Evolutionary conservation across 2,329 filamentous ascomycete genomes (phyloP).

Genomic region (Zalaria obscura): DNA sequence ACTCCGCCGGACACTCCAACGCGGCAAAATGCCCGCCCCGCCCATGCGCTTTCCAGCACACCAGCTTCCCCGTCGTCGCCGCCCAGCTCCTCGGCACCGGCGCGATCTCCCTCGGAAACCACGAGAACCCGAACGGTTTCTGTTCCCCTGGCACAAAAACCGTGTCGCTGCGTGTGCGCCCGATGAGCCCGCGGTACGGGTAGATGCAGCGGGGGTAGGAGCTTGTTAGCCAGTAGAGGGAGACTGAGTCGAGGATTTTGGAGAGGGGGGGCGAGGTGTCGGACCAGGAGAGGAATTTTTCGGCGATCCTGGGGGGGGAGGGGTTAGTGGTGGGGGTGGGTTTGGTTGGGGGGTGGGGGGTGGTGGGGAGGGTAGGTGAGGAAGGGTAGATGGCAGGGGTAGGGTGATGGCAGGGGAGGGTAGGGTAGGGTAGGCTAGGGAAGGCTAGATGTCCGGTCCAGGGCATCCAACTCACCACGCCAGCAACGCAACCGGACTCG

Average conservation of each 20-base stretch:
- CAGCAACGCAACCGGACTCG: slow-evolving; percentile 42
- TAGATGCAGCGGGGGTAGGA: slow-evolving; percentile 28
- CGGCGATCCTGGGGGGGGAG: slow-evolving; percentile 29
- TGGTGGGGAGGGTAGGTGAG: too few species aligned
- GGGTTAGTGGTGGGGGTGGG: too few species aligned
- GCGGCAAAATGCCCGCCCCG: slow-evolving; percentile 26
- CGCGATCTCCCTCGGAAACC: slow-evolving; percentile 27
- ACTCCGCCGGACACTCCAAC: slow-evolving; percentile 18
- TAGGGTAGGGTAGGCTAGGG: not conserved
- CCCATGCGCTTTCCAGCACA: slow-evolving; percentile 24
- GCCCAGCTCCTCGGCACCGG: slow-evolving; percentile 24
- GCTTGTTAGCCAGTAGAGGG: slow-evolving; percentile 41
- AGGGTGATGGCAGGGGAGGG: not conserved
- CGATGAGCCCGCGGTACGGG: slow-evolving; percentile 26
- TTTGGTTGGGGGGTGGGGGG: too few species aligned
- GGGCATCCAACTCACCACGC: slow-evolving; percentile 30
- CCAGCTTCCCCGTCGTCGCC: slow-evolving; percentile 21
- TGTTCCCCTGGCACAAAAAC: slow-evolving; percentile 3
- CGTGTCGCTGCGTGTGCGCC: not conserved
- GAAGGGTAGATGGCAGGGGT: too few species aligned
- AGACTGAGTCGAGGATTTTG: slow-evolving; percentile 34
- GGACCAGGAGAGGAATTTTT: slow-evolving; percentile 42
- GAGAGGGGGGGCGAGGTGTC: slow-evolving; percentile 27
- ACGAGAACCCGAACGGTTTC: slow-evolving; percentile 30
- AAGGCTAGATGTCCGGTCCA: too few species aligned